phyloP scores from a whole-genome alignment of 257 asterid genomes.

The Fraxinus pennsylvanica region DNA sequence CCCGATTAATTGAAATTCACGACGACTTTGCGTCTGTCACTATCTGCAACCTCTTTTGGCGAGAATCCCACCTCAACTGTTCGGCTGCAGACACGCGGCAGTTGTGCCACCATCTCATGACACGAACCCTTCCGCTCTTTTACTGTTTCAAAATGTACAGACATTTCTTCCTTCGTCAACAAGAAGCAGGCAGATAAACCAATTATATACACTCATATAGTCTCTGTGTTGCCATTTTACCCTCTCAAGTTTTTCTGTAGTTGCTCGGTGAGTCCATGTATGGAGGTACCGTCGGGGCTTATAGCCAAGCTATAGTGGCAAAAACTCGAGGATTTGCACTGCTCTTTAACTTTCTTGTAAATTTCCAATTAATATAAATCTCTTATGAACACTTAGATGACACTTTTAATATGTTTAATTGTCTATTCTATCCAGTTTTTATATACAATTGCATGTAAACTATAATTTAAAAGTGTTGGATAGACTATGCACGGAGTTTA shows the following conservation, averaged over 20 bases:
- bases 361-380: no score
- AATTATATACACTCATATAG: background rate
- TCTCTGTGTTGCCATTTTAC: background rate
- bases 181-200: no score
- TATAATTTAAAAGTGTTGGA: no score
- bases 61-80: background rate
- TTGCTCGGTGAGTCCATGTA: background rate
- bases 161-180: background rate
- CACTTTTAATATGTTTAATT: no score
- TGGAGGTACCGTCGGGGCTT: conserved; percentile 86
- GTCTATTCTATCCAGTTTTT: no score
- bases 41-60: conserved; percentile 4
- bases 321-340: no score
- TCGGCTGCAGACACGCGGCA: conserved; percentile 23
- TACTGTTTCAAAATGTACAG: background rate
- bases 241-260: background rate
- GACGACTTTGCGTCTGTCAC: background rate
- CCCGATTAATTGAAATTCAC: no score
- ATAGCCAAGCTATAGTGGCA: conserved; percentile 38
- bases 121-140: conserved; percentile 20
- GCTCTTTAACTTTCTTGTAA: no score
- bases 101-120: background rate
- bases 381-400: no score
- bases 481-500: no score
- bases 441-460: no score